These are phyloP conservation scores for Podaxis sp. DNA, from an alignment of 768 basidiomycete genomes.

Conservation along the genomic window DNA sequence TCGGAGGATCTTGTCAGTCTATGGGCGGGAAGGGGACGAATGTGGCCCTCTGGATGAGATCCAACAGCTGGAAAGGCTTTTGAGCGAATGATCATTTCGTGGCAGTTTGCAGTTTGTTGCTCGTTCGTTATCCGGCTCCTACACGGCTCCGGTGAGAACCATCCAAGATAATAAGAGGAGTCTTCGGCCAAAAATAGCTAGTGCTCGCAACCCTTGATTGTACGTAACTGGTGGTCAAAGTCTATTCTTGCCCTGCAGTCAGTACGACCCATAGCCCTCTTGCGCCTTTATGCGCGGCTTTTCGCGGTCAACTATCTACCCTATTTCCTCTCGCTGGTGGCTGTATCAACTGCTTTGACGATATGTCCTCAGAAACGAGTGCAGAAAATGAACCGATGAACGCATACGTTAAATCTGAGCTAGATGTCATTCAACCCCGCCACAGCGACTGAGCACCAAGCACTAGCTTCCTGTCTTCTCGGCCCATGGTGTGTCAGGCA, in stretches of 20 bases:
- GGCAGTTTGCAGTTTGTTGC: background rate
- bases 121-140: too few species aligned
- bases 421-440: background rate
- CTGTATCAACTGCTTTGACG: background rate
- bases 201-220: background rate
- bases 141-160: too few species aligned
- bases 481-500: background rate
- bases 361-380: background rate
- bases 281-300: background rate
- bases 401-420: background rate
- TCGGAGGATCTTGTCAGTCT: slow-evolving; percentile 35
- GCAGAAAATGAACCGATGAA: background rate
- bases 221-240: background rate
- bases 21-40: slow-evolving; percentile 62
- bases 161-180: too few species aligned
- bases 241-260: background rate
- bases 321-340: background rate
- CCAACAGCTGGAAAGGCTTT: slow-evolving; percentile 34
- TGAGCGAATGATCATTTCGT: slow-evolving; percentile 20
- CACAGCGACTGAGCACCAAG: background rate
- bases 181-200: background rate
- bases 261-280: background rate
- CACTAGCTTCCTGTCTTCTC: background rate
- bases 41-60: slow-evolving; percentile 58
- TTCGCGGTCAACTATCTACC: background rate